Evolutionary conservation across 1,139 yeast species (phyloP), one percentile per base, ranked within the genome.

Genomic region (Taiozyma sp.): DNA sequence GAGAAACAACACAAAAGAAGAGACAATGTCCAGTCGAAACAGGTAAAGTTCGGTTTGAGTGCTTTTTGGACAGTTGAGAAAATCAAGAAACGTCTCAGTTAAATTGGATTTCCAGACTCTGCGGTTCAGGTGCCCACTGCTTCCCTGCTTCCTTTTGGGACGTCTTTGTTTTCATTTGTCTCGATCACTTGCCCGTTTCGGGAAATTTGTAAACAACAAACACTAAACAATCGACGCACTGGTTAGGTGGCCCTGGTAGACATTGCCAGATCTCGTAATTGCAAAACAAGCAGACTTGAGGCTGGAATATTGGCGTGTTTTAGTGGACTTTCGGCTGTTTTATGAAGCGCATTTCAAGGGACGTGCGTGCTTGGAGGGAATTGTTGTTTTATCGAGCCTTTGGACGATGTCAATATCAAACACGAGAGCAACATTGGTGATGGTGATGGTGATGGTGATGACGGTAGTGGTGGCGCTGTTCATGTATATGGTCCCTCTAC

Each of bases 101-200:
- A 38, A 43, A 41, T 42, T 32, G 48, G 22, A 38, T 30, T 44
- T 22, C 30, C 45, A 23, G 36, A 36, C 24, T 43, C 24, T 22
- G 36, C 27, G 19, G 34, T 43, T n/a, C 36, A 44, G 39, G 42
- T 49, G 39, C 5, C 13, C 41, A 19, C 14, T 38, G 41, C 14
- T 19, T 38, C 41, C 1, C 14, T 16, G 23, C 14, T 38, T 38
- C 41, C 41, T 38, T 38, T 38, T 38, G 41, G 41, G 24, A 19
- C 41, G 5, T 14, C 8, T 38, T 51, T 54, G 54, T 56, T 57
- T 55, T 57, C 53, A 47, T 50, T 58, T 54, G 40, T 22, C 32
- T 42, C 46, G 36, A 47, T 43, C 29, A 40, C 29, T n/a, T 42
- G 43, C 57, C 41, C 19, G 9, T 38, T 38, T 38, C 14, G 24